These are phyloP conservation scores for Ophiostoma ips DNA, from an alignment of 2,329 filamentous ascomycete genomes.

Conservation along the genomic window DNA sequence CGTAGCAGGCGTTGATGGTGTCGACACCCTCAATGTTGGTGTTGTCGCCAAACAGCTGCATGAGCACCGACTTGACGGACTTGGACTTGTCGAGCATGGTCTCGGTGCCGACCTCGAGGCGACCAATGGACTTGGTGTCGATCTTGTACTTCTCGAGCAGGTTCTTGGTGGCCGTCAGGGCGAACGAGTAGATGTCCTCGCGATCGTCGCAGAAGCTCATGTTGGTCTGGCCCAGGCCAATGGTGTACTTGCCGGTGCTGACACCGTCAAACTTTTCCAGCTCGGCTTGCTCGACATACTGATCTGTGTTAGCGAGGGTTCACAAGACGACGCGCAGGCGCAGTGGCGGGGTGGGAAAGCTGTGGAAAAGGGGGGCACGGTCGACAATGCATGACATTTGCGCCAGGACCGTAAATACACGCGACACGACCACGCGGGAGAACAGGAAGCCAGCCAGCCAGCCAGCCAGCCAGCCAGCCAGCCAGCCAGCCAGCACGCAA, in stretches of 20 bases:
- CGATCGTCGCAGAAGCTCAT: conserved; percentile 88
- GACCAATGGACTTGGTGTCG: conserved; percentile 63
- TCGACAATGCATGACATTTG: background rate
- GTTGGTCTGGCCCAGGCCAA: conserved; percentile 79
- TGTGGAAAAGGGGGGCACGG: background rate
- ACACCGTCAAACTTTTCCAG: conserved; percentile 81
- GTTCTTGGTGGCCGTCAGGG: conserved; percentile 63
- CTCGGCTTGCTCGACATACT: conserved; percentile 76
- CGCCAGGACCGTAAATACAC: background rate
- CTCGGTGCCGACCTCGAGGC: conserved; percentile 75
- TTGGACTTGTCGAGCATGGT: conserved; percentile 82
- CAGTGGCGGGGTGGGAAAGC: background rate
- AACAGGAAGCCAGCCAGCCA: too few relatives aligned
- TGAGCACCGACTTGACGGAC: conserved; percentile 77
- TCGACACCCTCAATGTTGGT: conserved; percentile 74
- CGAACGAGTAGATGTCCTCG: conserved; percentile 82
- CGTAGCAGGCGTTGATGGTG: conserved; percentile 76
- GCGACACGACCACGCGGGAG: background rate
- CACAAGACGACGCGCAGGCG: too few relatives aligned
- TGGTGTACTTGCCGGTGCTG: conserved; percentile 72
- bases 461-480: too few relatives aligned
- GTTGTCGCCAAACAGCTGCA: conserved; percentile 77
- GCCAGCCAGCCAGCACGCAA: too few relatives aligned
- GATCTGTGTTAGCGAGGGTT: background rate
- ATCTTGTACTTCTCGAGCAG: conserved; percentile 74